Conservation (phyloP, 768 basidiomycete genomes). For the Daedaleopsis sinensis region DNA sequence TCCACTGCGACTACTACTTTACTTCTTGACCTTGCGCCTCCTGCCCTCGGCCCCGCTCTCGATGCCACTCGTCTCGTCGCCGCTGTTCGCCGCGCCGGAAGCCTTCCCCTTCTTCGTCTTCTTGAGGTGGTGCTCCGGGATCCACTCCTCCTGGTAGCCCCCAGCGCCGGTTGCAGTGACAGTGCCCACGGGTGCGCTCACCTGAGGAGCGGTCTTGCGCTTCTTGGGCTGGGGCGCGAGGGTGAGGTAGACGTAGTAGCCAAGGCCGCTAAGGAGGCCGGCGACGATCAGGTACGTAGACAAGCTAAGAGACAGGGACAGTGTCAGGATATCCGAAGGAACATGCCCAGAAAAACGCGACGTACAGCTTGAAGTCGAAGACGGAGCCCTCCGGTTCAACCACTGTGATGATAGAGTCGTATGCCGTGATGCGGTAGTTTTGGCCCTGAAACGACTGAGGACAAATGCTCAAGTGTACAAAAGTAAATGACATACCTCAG, state of each 20-base stretch:
- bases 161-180: constrained; percentile 68
- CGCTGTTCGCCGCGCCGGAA: constrained; percentile 66
- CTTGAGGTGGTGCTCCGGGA: constrained; percentile 86
- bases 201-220: constrained; percentile 44
- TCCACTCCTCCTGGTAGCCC: constrained; percentile 89
- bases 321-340: constrained; percentile 1
- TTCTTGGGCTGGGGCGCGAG: constrained; percentile 71
- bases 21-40: constrained; percentile 55
- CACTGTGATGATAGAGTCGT: constrained; percentile 74
- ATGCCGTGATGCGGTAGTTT: constrained; percentile 65
- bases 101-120: constrained; percentile 57
- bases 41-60: constrained; percentile 50
- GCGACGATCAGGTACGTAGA: constrained; percentile 73
- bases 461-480: neutral
- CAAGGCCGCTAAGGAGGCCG: constrained; percentile 61
- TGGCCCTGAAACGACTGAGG: constrained; percentile 43
- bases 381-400: constrained; percentile 80
- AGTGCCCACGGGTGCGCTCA: constrained; percentile 57
- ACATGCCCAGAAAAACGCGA: constrained; percentile 18
- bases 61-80: constrained; percentile 58
- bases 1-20: constrained; percentile 16
- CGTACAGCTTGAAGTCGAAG: constrained; percentile 82
- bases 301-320: constrained; percentile 40
- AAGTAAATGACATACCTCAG: constrained; percentile 49
- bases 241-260: constrained; percentile 66